Evolutionary conservation across 2,329 filamentous ascomycete species (phyloP).

Genomic region (Keithomyces neogunnii): DNA sequence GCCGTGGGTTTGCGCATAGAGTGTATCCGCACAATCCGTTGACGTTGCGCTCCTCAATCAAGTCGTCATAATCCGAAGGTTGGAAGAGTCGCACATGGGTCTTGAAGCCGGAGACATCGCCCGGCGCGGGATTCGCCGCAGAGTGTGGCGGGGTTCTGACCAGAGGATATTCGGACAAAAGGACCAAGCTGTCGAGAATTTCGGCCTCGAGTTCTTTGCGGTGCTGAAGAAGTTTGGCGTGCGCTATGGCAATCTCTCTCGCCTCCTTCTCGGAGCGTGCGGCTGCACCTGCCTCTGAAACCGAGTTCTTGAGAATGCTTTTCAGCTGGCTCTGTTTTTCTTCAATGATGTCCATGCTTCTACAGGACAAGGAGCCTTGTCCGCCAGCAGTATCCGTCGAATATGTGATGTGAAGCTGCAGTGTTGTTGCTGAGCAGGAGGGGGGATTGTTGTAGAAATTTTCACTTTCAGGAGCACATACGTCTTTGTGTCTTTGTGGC

Average conservation of each 20-base stretch:
- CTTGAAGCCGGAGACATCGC: conserved; percentile 60
- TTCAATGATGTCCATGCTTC: conserved; percentile 16
- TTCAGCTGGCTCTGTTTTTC: conserved; percentile 32
- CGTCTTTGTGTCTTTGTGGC: no score
- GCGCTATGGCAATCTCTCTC: conserved; percentile 64
- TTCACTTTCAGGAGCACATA: no score
- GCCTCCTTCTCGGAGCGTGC: conserved; percentile 26
- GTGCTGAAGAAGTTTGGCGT: conserved; percentile 74
- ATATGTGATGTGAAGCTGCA: not conserved
- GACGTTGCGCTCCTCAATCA: conserved; percentile 83
- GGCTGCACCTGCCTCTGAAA: conserved; percentile 13
- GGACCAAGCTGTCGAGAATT: conserved; percentile 65
- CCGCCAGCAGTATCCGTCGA: not conserved
- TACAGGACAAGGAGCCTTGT: not conserved
- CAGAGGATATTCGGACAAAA: conserved; percentile 54
- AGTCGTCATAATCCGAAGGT: conserved; percentile 78
- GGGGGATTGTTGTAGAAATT: not conserved
- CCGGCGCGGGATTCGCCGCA: conserved; percentile 40
- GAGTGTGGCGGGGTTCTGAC: conserved; percentile 21
- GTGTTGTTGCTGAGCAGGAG: not conserved
- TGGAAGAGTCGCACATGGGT: conserved; percentile 64
- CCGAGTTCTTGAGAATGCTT: conserved; percentile 52
- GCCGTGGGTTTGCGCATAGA: conserved; percentile 62
- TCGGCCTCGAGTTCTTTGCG: conserved; percentile 69
- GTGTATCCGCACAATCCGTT: conserved; percentile 75